Base-by-base conservation (phyloP, 2,329 filamentous ascomycete genomes). In the Calonectria pauciramosa region DNA sequence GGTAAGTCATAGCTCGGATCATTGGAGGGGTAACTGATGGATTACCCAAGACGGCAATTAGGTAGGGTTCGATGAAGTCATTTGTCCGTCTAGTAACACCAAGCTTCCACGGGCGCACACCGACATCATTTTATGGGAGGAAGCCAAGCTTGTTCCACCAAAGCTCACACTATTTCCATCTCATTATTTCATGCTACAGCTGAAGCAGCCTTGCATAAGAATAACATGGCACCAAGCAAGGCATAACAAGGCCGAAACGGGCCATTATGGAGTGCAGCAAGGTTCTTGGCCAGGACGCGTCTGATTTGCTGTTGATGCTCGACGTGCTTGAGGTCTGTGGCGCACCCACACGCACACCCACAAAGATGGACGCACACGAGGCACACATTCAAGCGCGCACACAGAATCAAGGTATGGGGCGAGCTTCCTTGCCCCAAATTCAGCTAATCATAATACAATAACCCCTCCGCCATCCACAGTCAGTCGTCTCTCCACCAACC, bases 21-120 rank as follows among this genome's bases (percentile, higher is more conserved):
- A 41, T 44, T 64, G 51, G 67, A 67, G 36, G 60, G 75, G 71
- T 67, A 71, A 72, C 49, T 66, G 41, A 65, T 71, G 38, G 60
- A 68, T 66, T 72, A 44, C 77, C 76, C 34, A 78, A 76, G 72
- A 64, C 23, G 73, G 68, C 79, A 75, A 71, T 78, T 56, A 52
- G 56, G 59, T 73, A 77, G 77, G 77, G 79, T 74, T 80, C 71
- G 73, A 80, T 81, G 76, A 81, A 81, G 78, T 80, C 75, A 79
- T 80, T 68, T 70, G 49, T 60, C 56, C 52, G 56, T 32, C 44
- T 67, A 67, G 47, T 30, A 68, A 70, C 59, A 71, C 59, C 47
- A 56, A 72, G 74, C 60, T 66, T 47, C 71, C 65, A 72, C 56
- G 26, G 38, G 20, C 64, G 74, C 76, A 74, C 75, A 70, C 63